Base-by-base conservation (phyloP, 2,329 filamentous ascomycete genomes). In the Beauveria sp. region DNA sequence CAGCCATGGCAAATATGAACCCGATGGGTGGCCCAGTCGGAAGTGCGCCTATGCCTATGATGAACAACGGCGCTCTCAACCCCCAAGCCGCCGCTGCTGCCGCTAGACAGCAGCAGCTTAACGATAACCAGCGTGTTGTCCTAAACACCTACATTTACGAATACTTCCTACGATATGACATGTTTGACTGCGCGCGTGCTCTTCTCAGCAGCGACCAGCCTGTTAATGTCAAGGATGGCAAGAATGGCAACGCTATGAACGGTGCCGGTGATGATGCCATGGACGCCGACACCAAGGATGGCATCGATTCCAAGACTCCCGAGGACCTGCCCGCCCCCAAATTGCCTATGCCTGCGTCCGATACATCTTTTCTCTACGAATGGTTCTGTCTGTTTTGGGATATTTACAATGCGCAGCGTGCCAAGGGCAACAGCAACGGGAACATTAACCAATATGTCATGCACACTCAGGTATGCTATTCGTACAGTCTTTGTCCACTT, bases 321-420 rank as follows among this genome's bases (percentile, higher is more conserved):
- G 84, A 87, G 62, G 92, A 96, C 70, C 81, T 98, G 45, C 93
- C 93, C 5, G 81, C 84, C 7, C 87, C 91, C 14, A 86, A 86
- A 65, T 79, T 91, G 6, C 86, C 87, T 14, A 82, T 80, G 71
- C 82, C 83, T 54, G 80, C 80, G 63, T 82, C 82, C 60, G 89
- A 88, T 69, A 89, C 84, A 64, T 91, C 90, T 28, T 98, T 99
- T 70, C 80, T 99, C n/a, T 89, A 91, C 67, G 95, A 98, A 70
- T 99, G 95, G 95, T 99, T 96, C 79, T 91, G 88, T 70, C 83
- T 97, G 58, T 99, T 99, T 74, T 98, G 92, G 92, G 95, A 99
- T 70, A 91, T 98, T 68, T 96, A 90, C 75, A 86, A 86, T 70
- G 91, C 91, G 61, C 90, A 93, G 71, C 89, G 91, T 70, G 84